phyloP scores from a whole-genome alignment of 2,329 filamentous ascomycete species.

The Cladophialophora chaetospira region DNA sequence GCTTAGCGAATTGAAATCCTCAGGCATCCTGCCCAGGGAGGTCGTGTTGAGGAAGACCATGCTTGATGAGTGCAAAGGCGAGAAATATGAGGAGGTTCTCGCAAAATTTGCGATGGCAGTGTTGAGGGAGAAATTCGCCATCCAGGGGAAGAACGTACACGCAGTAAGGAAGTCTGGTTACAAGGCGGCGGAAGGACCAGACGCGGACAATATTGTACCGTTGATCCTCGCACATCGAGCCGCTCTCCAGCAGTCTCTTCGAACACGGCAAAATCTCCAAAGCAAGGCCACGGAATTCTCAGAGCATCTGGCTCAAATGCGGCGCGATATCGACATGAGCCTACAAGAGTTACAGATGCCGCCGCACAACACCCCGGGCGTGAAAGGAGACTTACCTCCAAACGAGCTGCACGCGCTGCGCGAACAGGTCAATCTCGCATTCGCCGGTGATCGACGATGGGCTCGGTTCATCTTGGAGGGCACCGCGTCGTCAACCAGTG shows the following conservation, averaged over 20 bases:
- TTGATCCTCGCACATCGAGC: conserved; percentile 73
- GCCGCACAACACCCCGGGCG: not conserved
- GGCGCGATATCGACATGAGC: conserved; percentile 1
- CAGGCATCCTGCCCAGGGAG: conserved; percentile 77
- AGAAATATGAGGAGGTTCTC: conserved; percentile 83
- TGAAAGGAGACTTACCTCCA: not conserved
- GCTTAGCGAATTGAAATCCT: conserved; percentile 85
- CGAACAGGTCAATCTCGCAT: conserved; percentile 16
- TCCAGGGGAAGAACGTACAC: not conserved
- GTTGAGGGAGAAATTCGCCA: conserved; percentile 60
- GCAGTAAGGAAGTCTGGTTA: not conserved
- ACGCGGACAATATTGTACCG: conserved; percentile 55
- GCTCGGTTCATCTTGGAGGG: conserved; percentile 17
- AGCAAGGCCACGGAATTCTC: conserved; percentile 3
- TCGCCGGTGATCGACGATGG: conserved; percentile 19
- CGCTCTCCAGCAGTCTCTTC: conserved; percentile 54
- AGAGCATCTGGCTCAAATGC: not conserved
- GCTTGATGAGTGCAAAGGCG: conserved; percentile 93
- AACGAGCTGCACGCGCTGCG: conserved; percentile 7
- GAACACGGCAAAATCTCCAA: conserved; percentile 3
- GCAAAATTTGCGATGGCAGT: conserved; percentile 82
- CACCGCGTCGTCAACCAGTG: not conserved
- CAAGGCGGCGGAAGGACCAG: conserved; percentile 19
- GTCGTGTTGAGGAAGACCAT: conserved; percentile 85
- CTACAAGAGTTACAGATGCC: not conserved